Evolutionary conservation across 768 basidiomycete genomes (phyloP).

Genomic region (Boletus pseudo-olivaceus): DNA sequence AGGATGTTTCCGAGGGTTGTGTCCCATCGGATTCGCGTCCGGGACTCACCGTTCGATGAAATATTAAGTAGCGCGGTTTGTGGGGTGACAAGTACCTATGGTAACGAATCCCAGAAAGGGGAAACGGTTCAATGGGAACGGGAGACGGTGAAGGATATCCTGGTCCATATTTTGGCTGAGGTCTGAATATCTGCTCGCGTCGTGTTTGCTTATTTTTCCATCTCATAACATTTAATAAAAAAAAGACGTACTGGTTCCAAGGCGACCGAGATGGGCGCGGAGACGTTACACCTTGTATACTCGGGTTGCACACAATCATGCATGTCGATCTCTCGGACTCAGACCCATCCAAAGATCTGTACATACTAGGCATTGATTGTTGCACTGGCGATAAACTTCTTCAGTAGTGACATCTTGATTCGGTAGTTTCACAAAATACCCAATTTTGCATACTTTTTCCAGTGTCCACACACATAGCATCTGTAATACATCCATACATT

Average conservation of each 20-base stretch:
- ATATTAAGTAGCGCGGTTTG: conserved; percentile 60
- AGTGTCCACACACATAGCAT: too few relatives aligned
- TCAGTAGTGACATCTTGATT: too few relatives aligned
- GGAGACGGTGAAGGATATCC: conserved; percentile 61
- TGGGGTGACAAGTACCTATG: conserved; percentile 41
- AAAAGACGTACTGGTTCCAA: neutral
- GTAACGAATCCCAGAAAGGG: conserved; percentile 15
- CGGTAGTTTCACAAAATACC: too few relatives aligned
- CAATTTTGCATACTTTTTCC: too few relatives aligned
- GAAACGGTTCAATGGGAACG: conserved; percentile 34
- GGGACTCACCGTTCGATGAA: conserved; percentile 69
- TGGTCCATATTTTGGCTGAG: conserved; percentile 55
- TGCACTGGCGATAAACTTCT: too few relatives aligned
- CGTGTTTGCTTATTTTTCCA: neutral
- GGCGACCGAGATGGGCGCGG: neutral
- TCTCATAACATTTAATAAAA: neutral
- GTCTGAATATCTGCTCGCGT: conserved; percentile 33
- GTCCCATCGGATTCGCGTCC: conserved; percentile 69
- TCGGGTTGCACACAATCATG: neutral
- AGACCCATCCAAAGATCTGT: neutral
- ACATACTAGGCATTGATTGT: too few relatives aligned
- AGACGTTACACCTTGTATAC: neutral
- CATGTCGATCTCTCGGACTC: neutral
- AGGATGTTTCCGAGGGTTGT: conserved; percentile 70
- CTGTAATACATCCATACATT: too few relatives aligned